A percentile compares a stretch with the other conserved stretches of the same genome.
Conservation (phyloP, 768 basidiomycete species). For the Postia placenta region DNA sequence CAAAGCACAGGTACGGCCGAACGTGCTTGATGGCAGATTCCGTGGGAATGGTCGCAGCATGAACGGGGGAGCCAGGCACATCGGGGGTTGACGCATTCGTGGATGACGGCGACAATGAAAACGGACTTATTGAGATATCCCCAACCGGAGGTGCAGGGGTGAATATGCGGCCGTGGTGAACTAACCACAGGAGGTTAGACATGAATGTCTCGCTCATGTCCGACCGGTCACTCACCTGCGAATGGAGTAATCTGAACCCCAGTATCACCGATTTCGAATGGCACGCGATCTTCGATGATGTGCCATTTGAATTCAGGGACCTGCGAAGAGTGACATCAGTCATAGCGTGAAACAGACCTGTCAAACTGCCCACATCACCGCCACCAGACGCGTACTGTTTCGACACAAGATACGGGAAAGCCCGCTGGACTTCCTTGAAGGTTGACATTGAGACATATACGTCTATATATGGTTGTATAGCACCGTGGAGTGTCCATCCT, state of each 20-base stretch:
- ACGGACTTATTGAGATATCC: conserved; percentile 36
- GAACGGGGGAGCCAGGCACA: conserved; percentile 15
- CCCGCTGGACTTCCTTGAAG: conserved; percentile 54
- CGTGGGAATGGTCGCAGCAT: conserved; percentile 3
- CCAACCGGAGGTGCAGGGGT: conserved; percentile 31
- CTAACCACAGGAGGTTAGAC: conserved; percentile 26
- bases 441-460: conserved; percentile 66
- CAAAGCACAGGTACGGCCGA: conserved; percentile 60
- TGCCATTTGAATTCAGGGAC: conserved; percentile 83
- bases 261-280: conserved; percentile 63
- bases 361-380: conserved; percentile 53
- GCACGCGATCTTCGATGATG: conserved; percentile 61
- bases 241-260: conserved; percentile 63
- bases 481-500: conserved; percentile 69
- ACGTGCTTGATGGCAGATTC: conserved; percentile 24
- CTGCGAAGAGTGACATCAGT: conserved; percentile 27
- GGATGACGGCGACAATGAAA: conserved; percentile 26
- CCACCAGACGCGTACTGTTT: conserved; percentile 76
- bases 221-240: conserved; percentile 37
- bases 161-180: conserved; percentile 72
- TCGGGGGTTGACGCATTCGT: conserved; percentile 20
- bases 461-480: conserved; percentile 69
- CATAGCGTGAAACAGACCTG: background rate
- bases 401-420: conserved; percentile 79
- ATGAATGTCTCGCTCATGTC: background rate